These are phyloP conservation scores for Solanum pimpinellifolium DNA, from an alignment of 257 asterid genomes.

Conservation along the genomic window DNA sequence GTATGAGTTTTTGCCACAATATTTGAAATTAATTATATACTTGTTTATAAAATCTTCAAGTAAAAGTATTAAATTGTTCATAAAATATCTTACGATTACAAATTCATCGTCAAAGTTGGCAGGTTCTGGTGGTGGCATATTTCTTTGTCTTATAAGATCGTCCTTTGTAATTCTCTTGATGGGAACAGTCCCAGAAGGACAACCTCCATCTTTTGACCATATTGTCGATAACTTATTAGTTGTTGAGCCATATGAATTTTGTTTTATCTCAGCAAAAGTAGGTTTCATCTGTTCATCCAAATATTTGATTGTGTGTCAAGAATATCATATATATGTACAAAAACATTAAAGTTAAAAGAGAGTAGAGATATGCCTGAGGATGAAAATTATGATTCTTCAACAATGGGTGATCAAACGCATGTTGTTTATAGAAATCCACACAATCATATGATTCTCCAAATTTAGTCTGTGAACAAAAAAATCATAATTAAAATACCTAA, in stretches of 20 bases:
- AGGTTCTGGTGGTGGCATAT: not conserved
- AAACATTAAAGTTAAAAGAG: not conserved
- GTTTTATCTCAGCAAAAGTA: not conserved
- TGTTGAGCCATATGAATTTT: not conserved
- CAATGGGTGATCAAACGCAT: not conserved
- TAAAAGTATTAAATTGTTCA: not conserved
- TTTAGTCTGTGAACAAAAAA: not conserved
- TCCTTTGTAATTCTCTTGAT: not conserved
- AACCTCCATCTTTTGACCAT: not conserved
- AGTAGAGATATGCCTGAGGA: not conserved
- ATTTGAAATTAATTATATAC: not conserved
- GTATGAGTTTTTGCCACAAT: not conserved
- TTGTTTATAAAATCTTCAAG: not conserved
- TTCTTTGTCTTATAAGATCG: not conserved
- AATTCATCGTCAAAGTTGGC: not conserved
- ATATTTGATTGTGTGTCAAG: not conserved
- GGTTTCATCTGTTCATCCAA: not conserved
- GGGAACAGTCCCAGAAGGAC: not conserved
- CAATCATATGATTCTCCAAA: not conserved
- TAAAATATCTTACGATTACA: not conserved
- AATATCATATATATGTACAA: not conserved
- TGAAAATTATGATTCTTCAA: not conserved
- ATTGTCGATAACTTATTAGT: not conserved
- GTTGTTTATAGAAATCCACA: not conserved
- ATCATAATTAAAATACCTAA: not conserved